Base-by-base conservation (phyloP, 2,329 filamentous ascomycete genomes). In the Lasiodiplodia gonubiensis region DNA sequence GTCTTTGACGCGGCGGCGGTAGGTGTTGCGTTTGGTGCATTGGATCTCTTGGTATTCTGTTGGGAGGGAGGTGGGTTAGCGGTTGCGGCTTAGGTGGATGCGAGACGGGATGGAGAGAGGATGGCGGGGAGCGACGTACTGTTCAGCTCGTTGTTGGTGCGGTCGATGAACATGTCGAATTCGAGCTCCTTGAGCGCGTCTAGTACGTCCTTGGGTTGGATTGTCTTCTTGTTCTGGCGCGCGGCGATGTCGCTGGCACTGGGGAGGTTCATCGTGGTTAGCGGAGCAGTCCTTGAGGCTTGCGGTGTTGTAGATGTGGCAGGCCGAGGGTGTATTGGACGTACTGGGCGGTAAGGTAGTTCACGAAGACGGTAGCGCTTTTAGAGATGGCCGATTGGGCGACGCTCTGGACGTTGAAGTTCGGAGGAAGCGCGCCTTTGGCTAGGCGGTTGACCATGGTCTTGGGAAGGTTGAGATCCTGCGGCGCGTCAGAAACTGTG, bases 381-480 rank as follows among this genome's bases (percentile, higher is more conserved):
- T 94, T 94, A 71, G 88, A 90, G 81, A 95, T 86, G 11, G 92
- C 92, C 63, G 92, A 80, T 66, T 94, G 86, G 51, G 92, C 92
- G 80, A 93, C 93, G 74, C 89, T 92, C 77, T 94, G 91, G 59
- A 94, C 92, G 79, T 93, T 90, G 5, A 92, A 94, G 76, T 93
- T 93, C 6, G 91, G 85, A 0, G 92, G 92, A 5, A 95, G 82
- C 6, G 92, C 91, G 49, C 91, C 90, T 80, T 94, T 94, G 49
- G 91, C 90, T 39, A 95, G 84, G 65, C 92, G 86, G 64, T 90
- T 91, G 71, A 94, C 89, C 79, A 94, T 93, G 7, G 91, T 93
- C 75, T 92, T 93, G 37, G 92, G 92, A 16, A 95, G 84, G 69
- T 85, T 89, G 67, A 94, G 86, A 75, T 94, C 92, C 89, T 92